These are phyloP conservation scores for Fusarium compactum DNA, from an alignment of 2,329 filamentous ascomycete species.

Conservation along the genomic window DNA sequence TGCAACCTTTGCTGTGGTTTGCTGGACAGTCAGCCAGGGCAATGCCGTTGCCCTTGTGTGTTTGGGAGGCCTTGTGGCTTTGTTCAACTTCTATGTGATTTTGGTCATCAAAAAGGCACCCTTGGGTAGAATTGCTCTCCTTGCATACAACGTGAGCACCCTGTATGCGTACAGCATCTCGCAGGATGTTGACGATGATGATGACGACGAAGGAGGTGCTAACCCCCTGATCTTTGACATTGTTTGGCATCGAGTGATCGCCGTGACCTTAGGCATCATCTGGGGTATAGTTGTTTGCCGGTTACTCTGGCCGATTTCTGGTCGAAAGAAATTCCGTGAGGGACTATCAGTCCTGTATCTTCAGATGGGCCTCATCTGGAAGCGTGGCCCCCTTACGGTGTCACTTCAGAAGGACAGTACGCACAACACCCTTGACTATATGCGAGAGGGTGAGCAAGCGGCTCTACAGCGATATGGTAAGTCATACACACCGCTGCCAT, in stretches of 20 bases:
- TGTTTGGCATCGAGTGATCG: conserved; percentile 85
- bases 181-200: conserved; percentile 80
- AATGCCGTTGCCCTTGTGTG: conserved; percentile 82
- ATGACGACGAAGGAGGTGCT: conserved; percentile 88
- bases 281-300: conserved; percentile 95
- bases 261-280: conserved; percentile 86
- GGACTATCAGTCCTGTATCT: conserved; percentile 92
- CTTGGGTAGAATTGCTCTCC: conserved; percentile 90
- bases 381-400: conserved; percentile 85
- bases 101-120: conserved; percentile 86
- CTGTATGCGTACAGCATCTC: conserved; percentile 94
- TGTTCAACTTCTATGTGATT: conserved; percentile 91
- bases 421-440: conserved; percentile 73
- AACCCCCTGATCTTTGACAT: conserved; percentile 90
- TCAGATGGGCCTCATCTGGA: conserved; percentile 96
- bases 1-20: conserved; percentile 77
- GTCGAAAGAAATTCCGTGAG: conserved; percentile 87
- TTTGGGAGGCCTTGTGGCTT: conserved; percentile 83
- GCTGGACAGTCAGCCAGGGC: conserved; percentile 81
- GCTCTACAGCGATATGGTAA: conserved; percentile 82
- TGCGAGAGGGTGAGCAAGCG: conserved; percentile 88
- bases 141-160: conserved; percentile 95
- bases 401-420: conserved; percentile 71
- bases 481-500: neutral
- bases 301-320: conserved; percentile 93